Percentiles rank a stretch among this genome's conserved stretches.
phyloP scores from a whole-genome alignment of 257 asterid genomes.

The Salvia miltiorrhiza region DNA sequence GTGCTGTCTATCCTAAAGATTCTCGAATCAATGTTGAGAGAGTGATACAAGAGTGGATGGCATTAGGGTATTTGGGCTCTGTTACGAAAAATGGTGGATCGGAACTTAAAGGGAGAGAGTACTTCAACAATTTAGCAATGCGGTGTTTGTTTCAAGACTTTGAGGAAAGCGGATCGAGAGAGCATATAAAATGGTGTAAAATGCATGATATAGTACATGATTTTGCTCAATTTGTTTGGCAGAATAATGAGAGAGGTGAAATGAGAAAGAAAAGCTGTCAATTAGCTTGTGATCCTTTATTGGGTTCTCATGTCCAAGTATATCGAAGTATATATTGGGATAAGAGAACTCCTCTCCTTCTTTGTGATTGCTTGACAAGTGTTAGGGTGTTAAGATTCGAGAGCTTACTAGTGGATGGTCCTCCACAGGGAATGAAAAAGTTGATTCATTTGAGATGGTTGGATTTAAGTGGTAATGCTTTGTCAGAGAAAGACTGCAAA shows the following conservation, averaged over 20 bases:
- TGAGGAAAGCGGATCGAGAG: not conserved
- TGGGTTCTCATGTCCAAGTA: not conserved
- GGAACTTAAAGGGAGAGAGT: not conserved
- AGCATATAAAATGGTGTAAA: not conserved
- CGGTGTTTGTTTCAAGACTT: not conserved
- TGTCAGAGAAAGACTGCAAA: not conserved
- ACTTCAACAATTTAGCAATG: not conserved
- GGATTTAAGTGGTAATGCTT: not conserved
- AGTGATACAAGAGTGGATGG: not conserved
- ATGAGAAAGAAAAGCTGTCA: not conserved
- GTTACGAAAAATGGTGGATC: not conserved
- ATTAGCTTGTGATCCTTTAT: not conserved
- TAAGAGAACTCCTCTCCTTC: not conserved
- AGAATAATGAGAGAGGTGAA: not conserved
- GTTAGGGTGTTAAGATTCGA: not conserved
- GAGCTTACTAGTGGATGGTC: not conserved
- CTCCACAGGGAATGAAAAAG: slow-evolving; percentile 14
- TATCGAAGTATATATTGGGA: not conserved
- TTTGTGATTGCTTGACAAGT: not conserved
- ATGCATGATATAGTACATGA: slow-evolving; percentile 3
- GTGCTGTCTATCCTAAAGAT: not conserved
- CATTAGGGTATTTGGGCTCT: not conserved
- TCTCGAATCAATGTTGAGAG: not conserved
- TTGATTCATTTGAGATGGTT: slow-evolving; percentile 27
- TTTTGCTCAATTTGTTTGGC: not conserved